Conservation (phyloP, 441 rosid genomes). For the Geranium incanum region DNA sequence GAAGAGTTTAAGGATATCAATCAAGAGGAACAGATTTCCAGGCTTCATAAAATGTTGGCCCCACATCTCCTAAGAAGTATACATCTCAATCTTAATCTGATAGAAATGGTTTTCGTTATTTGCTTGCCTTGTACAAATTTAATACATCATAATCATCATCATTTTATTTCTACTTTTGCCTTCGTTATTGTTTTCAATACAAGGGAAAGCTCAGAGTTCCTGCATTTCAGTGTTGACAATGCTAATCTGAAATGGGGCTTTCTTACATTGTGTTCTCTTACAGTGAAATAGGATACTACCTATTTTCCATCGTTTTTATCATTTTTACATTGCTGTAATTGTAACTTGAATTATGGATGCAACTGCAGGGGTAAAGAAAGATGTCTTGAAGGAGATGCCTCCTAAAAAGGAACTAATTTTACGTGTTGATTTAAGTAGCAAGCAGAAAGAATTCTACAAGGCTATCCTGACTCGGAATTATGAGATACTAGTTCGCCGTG, state of each 20-base stretch:
- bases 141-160: too few species aligned
- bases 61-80: constrained; percentile 95
- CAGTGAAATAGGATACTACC: constrained; percentile 5
- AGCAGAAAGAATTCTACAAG: constrained; percentile 95
- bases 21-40: constrained; percentile 93
- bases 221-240: too few species aligned
- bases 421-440: constrained; percentile 83
- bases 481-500: constrained; percentile 82
- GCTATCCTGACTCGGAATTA: constrained; percentile 94
- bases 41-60: constrained; percentile 97
- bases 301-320: not conserved
- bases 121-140: constrained; percentile 4
- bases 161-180: too few species aligned
- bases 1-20: constrained; percentile 95
- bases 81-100: constrained; percentile 21
- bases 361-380: constrained; percentile 89
- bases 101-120: constrained; percentile 15
- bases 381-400: constrained; percentile 96
- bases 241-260: too few species aligned
- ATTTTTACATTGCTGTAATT: constrained; percentile 8
- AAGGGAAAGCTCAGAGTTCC: too few species aligned
- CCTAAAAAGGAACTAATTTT: constrained; percentile 97
- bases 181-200: too few species aligned
- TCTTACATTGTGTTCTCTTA: not conserved
- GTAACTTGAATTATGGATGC: constrained; percentile 10